Conservation (phyloP, 148 eudicot genomes). For the Chenopodium suecicum region DNA sequence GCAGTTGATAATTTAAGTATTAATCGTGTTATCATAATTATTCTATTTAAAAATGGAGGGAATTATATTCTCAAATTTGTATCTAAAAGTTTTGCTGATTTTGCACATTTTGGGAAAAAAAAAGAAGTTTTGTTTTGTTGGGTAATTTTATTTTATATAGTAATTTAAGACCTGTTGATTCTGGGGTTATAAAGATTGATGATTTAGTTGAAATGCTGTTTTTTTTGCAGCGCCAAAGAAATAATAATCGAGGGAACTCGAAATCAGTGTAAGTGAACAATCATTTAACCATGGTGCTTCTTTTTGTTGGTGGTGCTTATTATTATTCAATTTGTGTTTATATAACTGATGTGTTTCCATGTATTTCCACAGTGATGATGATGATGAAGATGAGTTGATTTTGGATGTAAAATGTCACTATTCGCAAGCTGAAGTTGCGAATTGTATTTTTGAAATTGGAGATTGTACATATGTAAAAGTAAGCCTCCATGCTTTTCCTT, state of each 20-base stretch:
- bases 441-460: conserved; percentile 36
- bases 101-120: not conserved
- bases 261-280: conserved; percentile 26
- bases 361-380: conserved; percentile 28
- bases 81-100: not conserved
- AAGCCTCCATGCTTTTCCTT: conserved; percentile 9
- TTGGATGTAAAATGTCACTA: conserved; percentile 45
- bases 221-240: conserved; percentile 30
- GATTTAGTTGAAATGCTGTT: not conserved
- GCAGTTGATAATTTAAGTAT: too few species aligned
- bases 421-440: conserved; percentile 36
- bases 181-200: not conserved
- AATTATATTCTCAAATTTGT: too few species aligned
- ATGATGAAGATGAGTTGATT: conserved; percentile 38
- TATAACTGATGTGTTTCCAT: conserved; percentile 1
- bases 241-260: conserved; percentile 19
- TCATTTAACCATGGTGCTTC: not conserved
- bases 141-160: not conserved
- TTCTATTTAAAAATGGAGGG: too few species aligned
- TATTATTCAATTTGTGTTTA: not conserved
- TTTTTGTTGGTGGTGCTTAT: not conserved
- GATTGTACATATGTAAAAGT: conserved; percentile 46
- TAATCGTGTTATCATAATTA: too few species aligned
- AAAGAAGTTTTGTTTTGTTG: not conserved
- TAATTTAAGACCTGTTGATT: not conserved